These are phyloP conservation scores for Plasmodium yoelii DNA, from an alignment of 169 alveolate species.

Conservation along the genomic window DNA sequence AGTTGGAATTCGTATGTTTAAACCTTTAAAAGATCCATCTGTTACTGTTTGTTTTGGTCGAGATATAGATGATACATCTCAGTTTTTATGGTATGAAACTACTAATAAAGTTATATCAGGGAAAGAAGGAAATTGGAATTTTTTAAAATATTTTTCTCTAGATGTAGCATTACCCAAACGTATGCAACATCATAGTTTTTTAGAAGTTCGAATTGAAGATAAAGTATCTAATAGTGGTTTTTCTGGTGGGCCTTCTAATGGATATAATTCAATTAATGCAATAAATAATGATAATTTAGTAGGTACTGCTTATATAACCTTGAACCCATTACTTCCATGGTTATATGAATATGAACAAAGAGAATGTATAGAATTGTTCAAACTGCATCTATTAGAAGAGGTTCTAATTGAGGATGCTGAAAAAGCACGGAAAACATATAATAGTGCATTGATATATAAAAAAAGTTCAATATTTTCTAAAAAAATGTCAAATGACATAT, in stretches of 20 bases:
- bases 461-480: constrained; percentile 62
- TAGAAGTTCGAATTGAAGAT: constrained; percentile 82
- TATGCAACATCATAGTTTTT: constrained; percentile 89
- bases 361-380: constrained; percentile 82
- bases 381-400: constrained; percentile 84
- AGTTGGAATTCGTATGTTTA: constrained; percentile 89
- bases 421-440: constrained; percentile 74
- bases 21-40: constrained; percentile 86
- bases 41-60: constrained; percentile 89
- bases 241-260: constrained; percentile 3
- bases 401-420: constrained; percentile 86
- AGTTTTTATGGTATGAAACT: constrained; percentile 86
- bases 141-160: constrained; percentile 79
- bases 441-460: constrained; percentile 47
- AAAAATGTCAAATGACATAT: constrained; percentile 21
- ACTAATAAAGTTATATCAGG: constrained; percentile 84
- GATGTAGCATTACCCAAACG: constrained; percentile 86
- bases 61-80: constrained; percentile 85
- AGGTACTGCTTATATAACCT: constrained; percentile 87
- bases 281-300: constrained; percentile 70
- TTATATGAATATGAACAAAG: constrained; percentile 82
- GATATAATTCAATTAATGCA: constrained; percentile 29
- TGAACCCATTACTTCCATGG: constrained; percentile 89
- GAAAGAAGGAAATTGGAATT: constrained; percentile 83
- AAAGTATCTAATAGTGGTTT: constrained; percentile 57